A percentile compares a stretch with the other conserved stretches of the same genome.
Conservation (phyloP, 139 green algal species). For the Haematococcus lacustris region DNA sequence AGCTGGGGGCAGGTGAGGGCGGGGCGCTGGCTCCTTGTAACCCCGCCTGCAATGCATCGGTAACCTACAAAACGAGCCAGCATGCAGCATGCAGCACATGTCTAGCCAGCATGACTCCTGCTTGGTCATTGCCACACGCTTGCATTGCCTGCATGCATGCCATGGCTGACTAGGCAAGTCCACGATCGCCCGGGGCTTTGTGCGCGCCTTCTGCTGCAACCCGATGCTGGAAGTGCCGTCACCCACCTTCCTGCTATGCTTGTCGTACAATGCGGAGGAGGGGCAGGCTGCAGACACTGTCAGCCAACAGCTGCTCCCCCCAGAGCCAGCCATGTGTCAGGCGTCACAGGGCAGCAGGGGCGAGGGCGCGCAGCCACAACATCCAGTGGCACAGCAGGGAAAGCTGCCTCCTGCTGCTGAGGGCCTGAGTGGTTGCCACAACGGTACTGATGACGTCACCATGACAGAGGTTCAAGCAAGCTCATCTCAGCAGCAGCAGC, state of each 20-base stretch:
- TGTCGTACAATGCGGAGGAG: constrained; percentile 36
- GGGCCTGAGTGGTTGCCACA: too few relatives aligned
- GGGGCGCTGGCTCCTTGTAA: too few relatives aligned
- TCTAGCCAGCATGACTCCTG: background rate
- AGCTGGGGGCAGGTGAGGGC: constrained; percentile 25
- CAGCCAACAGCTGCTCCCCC: too few relatives aligned
- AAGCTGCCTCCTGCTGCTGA: too few relatives aligned
- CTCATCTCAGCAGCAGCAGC: too few relatives aligned
- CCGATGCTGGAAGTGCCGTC: constrained; percentile 36
- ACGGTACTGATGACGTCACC: too few relatives aligned
- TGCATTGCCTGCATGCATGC: background rate
- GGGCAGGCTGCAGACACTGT: too few relatives aligned
- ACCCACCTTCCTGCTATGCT: constrained; percentile 45
- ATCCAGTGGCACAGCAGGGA: too few relatives aligned
- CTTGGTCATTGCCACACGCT: background rate
- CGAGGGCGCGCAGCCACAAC: too few relatives aligned
- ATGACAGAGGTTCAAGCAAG: background rate
- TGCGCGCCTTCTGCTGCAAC: constrained; percentile 28
- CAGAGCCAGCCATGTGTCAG: too few relatives aligned
- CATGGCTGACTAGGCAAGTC: constrained; percentile 25
- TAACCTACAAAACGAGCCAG: background rate
- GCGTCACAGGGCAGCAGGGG: too few relatives aligned
- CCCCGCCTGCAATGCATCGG: too few relatives aligned
- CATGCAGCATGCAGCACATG: background rate
- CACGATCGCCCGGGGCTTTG: constrained; percentile 32